Base-by-base conservation (phyloP, 2,329 filamentous ascomycete species). In the Trichoderma guizhouense region DNA sequence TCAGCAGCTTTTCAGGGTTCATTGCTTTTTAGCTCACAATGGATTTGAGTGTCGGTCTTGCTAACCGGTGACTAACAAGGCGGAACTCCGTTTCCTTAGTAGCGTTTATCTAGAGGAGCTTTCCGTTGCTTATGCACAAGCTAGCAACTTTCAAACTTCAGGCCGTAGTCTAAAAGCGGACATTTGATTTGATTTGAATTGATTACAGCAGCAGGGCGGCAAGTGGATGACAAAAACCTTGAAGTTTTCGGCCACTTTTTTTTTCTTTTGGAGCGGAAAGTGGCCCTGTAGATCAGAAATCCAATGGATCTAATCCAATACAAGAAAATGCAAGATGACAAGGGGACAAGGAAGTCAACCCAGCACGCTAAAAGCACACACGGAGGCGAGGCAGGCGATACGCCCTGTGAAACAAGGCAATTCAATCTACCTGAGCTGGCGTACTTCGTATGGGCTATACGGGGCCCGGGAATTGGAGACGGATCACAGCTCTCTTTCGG, bases 111-210 rank as follows among this genome's bases (percentile, higher is more conserved):
- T 53, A 11, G 43, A 11, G 14, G 47, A 12, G 21, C 21, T 43
- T 24, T 11, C 47, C 21, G n/a, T 24, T 53, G 47, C 47, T 53
- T 53, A 53, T 53, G 47, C 11, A 24, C 21, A 14, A 24, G 47
- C 47, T 53, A 53, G 47, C 21, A 53, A 21, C 47, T 14, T 53
- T 53, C 47, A 53, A 53, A 53, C 47, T 53, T 53, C 11, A 14
- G 47, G 62, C 43, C 28, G 32, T 58, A 24, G 64, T 3, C 24
- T 26, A n/a, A 21, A 58, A 24, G 21, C 18, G 65, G 65, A 30
- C 30, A 68, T 68, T 47, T 68, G 65, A 68, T 58, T 58, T 68
- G 65, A 34, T 65, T 68, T 57, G 64, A 57, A 58, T 43, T 58
- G 51, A 51, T 32, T 58, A 58, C 53, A 39, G 53, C 21, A 30